These are phyloP conservation scores for Diaporthe sp. DNA, from an alignment of 2,329 filamentous ascomycete genomes.

Conservation along the genomic window DNA sequence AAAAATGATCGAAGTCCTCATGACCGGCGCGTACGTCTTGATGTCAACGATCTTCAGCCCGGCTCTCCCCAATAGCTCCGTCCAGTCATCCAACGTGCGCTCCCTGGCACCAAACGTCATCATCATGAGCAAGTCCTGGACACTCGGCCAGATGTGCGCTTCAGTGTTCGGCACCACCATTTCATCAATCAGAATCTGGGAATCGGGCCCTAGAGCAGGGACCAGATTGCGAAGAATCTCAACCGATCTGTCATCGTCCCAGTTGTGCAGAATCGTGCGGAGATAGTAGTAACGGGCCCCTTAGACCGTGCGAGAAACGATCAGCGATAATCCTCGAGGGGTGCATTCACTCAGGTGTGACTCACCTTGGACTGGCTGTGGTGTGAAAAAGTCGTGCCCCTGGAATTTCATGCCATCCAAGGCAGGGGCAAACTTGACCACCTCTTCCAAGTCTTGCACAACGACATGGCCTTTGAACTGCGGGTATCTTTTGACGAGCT, in stretches of 20 bases:
- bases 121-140: conserved; percentile 14
- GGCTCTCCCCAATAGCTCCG: neutral
- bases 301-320: neutral
- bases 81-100: neutral
- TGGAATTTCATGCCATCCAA: conserved; percentile 1
- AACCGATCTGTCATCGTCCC: neutral
- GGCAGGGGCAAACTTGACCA: conserved; percentile 5
- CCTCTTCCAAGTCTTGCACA: conserved; percentile 28
- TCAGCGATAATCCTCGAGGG: neutral
- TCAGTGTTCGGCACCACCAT: neutral
- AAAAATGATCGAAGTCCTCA: conserved; percentile 4
- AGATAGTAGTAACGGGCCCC: conserved; percentile 2
- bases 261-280: neutral
- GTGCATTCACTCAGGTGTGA: neutral
- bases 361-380: conserved; percentile 12
- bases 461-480: neutral
- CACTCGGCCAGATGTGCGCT: neutral
- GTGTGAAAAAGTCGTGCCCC: conserved; percentile 26
- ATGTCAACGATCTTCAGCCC: conserved; percentile 1
- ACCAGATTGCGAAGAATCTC: conserved; percentile 7
- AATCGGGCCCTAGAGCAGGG: neutral
- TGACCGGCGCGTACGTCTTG: conserved; percentile 5
- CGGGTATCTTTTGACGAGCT: neutral
- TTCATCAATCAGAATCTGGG: conserved; percentile 2
- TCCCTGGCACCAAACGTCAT: neutral